Evolutionary conservation across 2,329 filamentous ascomycete genomes (phyloP).

Genomic region (Fusarium caatingaense): DNA sequence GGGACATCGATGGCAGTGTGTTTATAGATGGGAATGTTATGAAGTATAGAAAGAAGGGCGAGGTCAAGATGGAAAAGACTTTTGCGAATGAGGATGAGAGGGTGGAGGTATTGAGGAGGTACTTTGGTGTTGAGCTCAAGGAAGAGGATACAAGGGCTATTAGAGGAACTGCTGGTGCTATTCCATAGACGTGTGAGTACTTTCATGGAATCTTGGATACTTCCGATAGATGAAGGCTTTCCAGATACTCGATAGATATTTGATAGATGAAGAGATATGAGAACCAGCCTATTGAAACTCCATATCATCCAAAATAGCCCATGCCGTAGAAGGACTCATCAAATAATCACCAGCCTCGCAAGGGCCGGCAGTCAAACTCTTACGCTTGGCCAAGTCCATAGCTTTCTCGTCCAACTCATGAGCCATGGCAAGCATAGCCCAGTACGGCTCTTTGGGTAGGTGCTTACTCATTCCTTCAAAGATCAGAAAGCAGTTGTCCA

Average conservation of each 20-base stretch:
- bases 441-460: conserved; percentile 8
- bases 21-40: conserved; percentile 15
- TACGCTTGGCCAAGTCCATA: conserved; percentile 23
- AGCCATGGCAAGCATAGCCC: conserved; percentile 20
- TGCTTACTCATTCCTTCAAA: conserved; percentile 1
- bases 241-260: not conserved
- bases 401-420: conserved; percentile 33
- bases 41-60: conserved; percentile 7
- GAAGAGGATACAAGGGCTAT: conserved; percentile 15
- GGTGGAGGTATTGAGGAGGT: conserved; percentile 1
- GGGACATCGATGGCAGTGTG: conserved; percentile 11
- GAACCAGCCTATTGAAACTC: conserved; percentile 6
- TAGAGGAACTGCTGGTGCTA: conserved; percentile 9
- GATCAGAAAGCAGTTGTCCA: conserved; percentile 9
- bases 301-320: conserved; percentile 28
- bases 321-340: conserved; percentile 21
- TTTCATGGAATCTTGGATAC: not conserved
- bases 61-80: conserved; percentile 4
- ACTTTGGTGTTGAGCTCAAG: conserved; percentile 15
- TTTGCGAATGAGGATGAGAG: conserved; percentile 15
- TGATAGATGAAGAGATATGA: not conserved
- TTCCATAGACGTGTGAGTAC: not conserved
- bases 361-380: not conserved
- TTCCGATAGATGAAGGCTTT: not conserved
- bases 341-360: not conserved